A percentile compares a stretch with the other conserved stretches of the same genome.
Evolutionary conservation across 345 rosid species (phyloP).

Genomic region (Arabidopsis arenosa): DNA sequence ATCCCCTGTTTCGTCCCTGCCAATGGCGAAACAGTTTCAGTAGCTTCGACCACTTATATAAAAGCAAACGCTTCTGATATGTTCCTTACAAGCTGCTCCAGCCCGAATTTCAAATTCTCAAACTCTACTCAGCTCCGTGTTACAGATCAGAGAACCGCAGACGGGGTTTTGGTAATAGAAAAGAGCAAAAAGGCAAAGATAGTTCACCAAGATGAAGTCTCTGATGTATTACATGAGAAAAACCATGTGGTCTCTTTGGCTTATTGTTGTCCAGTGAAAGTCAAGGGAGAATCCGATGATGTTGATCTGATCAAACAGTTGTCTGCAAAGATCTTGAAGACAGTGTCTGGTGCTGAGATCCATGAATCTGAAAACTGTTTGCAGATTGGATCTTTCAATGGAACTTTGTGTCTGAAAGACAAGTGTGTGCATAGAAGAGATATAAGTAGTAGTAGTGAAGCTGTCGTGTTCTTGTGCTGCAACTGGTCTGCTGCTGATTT

Average conservation of each 20-base stretch:
- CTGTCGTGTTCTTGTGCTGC: slow-evolving; percentile 65
- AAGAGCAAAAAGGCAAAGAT: slow-evolving; percentile 63
- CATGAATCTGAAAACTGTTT: slow-evolving; percentile 55
- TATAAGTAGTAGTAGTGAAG: slow-evolving; percentile 25
- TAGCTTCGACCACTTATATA: slow-evolving; percentile 63
- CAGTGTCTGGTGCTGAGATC: slow-evolving; percentile 49
- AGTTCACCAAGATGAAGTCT: slow-evolving; percentile 80
- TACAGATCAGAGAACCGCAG: slow-evolving; percentile 63
- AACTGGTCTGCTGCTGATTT: slow-evolving; percentile 71
- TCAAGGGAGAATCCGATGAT: slow-evolving; percentile 38
- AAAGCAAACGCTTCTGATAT: slow-evolving; percentile 70
- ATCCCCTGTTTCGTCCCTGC: slow-evolving; percentile 79
- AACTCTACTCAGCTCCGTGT: slow-evolving; percentile 50
- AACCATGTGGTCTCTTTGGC: slow-evolving; percentile 58
- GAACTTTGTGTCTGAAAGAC: slow-evolving; percentile 56
- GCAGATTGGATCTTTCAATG: slow-evolving; percentile 62
- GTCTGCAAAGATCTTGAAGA: slow-evolving; percentile 46
- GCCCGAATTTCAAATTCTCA: slow-evolving; percentile 72
- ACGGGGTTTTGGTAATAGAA: slow-evolving; percentile 65
- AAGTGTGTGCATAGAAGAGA: slow-evolving; percentile 59
- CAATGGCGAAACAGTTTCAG: slow-evolving; percentile 66
- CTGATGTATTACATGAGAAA: slow-evolving; percentile 52
- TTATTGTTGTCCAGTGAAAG: slow-evolving; percentile 60
- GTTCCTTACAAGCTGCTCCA: slow-evolving; percentile 64
- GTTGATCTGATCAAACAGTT: slow-evolving; percentile 48